phyloP scores from a whole-genome alignment of 2,329 filamentous ascomycete genomes.

The Pseudopithomyces maydicus region DNA sequence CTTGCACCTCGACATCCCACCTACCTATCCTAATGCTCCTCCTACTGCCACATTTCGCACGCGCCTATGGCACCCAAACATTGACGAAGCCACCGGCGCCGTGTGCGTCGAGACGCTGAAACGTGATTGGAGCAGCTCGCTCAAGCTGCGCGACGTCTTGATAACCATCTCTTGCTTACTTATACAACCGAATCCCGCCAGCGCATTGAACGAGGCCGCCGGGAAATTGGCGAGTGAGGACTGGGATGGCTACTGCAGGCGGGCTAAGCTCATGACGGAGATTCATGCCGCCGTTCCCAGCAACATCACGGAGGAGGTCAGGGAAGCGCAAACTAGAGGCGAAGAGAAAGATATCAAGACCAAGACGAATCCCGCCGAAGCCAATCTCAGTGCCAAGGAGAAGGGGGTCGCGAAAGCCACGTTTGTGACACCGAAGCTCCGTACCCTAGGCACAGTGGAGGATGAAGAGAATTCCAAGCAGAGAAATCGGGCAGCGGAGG shows the following conservation, averaged over 20 bases:
- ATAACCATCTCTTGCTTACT: slow-evolving; percentile 65
- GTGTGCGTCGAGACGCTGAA: slow-evolving; percentile 70
- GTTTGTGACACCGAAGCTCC: slow-evolving; percentile 24
- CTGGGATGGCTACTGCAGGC: slow-evolving; percentile 60
- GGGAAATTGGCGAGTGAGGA: slow-evolving; percentile 62
- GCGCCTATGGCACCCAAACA: slow-evolving; percentile 68
- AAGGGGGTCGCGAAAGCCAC: slow-evolving; percentile 29
- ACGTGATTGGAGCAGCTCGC: slow-evolving; percentile 63
- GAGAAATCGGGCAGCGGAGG: slow-evolving; percentile 27
- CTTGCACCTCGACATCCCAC: slow-evolving; percentile 63
- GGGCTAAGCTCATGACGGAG: slow-evolving; percentile 65
- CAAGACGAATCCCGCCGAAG: slow-evolving; percentile 14
- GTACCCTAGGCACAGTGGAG: slow-evolving; percentile 24
- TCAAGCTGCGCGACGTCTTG: slow-evolving; percentile 65
- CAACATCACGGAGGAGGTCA: slow-evolving; percentile 51
- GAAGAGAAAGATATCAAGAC: slow-evolving; percentile 51
- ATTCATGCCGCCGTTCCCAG: slow-evolving; percentile 63
- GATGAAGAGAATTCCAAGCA: slow-evolving; percentile 40
- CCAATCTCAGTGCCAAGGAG: slow-evolving; percentile 25
- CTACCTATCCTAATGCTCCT: slow-evolving; percentile 58
- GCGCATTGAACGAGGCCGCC: slow-evolving; percentile 65
- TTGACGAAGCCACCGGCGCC: slow-evolving; percentile 65
- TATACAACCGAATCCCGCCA: slow-evolving; percentile 68
- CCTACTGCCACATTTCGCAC: slow-evolving; percentile 66
- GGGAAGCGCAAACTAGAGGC: slow-evolving; percentile 60